These are phyloP conservation scores for Pythium insidiosum DNA, from an alignment of 352 stramenopile genomes.

Conservation along the genomic window DNA sequence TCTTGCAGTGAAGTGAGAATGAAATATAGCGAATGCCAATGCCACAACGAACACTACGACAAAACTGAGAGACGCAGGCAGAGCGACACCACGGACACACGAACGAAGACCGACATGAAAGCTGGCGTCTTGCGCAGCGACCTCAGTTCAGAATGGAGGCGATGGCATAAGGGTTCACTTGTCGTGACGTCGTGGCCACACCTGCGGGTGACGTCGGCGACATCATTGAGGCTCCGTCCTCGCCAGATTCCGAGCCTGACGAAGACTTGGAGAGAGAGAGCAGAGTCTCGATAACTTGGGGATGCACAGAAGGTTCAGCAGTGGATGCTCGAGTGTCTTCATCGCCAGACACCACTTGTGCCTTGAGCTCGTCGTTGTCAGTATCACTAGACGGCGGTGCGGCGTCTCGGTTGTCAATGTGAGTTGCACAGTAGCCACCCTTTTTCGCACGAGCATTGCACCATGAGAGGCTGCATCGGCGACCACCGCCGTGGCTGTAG, in stretches of 20 bases:
- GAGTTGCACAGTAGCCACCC: constrained; percentile 54
- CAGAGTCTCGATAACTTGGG: constrained; percentile 55
- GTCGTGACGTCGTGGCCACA: constrained; percentile 2
- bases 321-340: constrained; percentile 5
- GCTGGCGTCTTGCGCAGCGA: constrained; percentile 1
- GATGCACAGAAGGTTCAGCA: constrained; percentile 12
- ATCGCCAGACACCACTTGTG: not conserved
- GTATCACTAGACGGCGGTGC: constrained; percentile 8
- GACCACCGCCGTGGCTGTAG: constrained; percentile 68
- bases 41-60: too few species aligned
- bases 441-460: constrained; percentile 72
- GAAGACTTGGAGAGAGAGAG: constrained; percentile 44
- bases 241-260: constrained; percentile 9
- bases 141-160: constrained; percentile 44
- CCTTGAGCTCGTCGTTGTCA: constrained; percentile 1
- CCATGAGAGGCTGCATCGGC: constrained; percentile 56
- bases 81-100: too few species aligned
- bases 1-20: too few species aligned
- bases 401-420: constrained; percentile 21
- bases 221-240: not conserved
- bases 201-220: not conserved
- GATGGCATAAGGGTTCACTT: constrained; percentile 32
- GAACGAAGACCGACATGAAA: constrained; percentile 1
- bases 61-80: too few species aligned
- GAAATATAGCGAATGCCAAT: too few species aligned